Evolutionary conservation across 805 yeast species (phyloP).

Genomic region (Saccharomycopsis sp.): DNA sequence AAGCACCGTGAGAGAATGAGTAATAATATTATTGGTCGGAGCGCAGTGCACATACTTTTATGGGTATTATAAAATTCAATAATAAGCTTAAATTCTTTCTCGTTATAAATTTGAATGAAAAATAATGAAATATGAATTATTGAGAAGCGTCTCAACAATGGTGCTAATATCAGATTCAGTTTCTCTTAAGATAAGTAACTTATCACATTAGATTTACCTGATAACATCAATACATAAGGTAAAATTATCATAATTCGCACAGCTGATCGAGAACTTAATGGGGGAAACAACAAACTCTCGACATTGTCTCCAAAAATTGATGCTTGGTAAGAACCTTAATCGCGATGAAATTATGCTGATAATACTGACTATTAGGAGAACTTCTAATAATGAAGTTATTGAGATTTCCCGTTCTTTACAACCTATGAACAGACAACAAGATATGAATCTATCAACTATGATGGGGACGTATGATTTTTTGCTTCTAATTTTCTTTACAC

Average conservation of each 20-base stretch:
- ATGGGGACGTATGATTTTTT: too few relatives aligned
- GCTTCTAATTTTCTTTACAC: too few relatives aligned
- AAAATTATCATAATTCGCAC: not conserved
- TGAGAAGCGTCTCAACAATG: too few relatives aligned
- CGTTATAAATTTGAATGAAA: not conserved
- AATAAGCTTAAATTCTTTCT: not conserved
- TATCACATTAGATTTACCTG: not conserved
- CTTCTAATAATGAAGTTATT: too few relatives aligned
- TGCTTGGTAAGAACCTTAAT: too few relatives aligned
- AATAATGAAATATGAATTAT: not conserved
- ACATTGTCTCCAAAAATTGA: not conserved
- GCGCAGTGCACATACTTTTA: not conserved
- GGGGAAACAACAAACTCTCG: not conserved
- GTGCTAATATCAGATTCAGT: too few relatives aligned
- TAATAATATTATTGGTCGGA: not conserved
- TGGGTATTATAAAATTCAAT: not conserved
- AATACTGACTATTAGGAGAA: too few relatives aligned
- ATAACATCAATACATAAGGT: not conserved
- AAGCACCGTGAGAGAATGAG: not conserved
- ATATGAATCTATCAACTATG: too few relatives aligned
- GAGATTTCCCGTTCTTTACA: too few relatives aligned
- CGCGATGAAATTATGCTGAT: too few relatives aligned
- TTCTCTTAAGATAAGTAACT: too few relatives aligned
- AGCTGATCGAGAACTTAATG: not conserved
- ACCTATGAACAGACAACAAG: too few relatives aligned